These are phyloP conservation scores for Cunninghamia lanceolata DNA, from an alignment of 75 land plant genomes.

Conservation along the genomic window DNA sequence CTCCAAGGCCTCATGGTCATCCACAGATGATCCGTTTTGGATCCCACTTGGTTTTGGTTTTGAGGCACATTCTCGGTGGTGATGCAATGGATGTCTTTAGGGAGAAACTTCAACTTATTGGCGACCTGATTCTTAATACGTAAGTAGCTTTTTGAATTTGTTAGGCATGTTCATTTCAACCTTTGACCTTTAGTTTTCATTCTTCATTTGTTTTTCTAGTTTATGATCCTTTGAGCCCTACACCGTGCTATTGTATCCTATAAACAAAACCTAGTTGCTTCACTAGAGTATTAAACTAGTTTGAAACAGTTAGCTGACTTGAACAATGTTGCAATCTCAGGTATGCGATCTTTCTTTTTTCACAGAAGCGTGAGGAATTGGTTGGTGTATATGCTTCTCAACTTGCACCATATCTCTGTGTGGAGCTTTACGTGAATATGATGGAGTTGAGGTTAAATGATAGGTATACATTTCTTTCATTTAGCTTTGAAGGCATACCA, in stretches of 20 bases:
- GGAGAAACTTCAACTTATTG: slow-evolving; percentile 75
- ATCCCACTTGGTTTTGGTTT: slow-evolving; percentile 90
- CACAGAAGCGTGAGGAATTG: slow-evolving; percentile 84
- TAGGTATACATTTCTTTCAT: slow-evolving; percentile 37
- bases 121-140: slow-evolving; percentile 87
- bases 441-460: slow-evolving; percentile 92
- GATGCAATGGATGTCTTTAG: slow-evolving; percentile 59
- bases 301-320: not conserved
- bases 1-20: slow-evolving; percentile 84
- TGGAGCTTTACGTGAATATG: slow-evolving; percentile 93
- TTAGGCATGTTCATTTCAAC: not conserved
- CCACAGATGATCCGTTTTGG: slow-evolving; percentile 97
- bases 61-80: slow-evolving; percentile 71
- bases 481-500: not conserved
- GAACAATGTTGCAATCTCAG: slow-evolving; percentile 27
- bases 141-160: slow-evolving; percentile 21
- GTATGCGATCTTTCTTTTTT: slow-evolving; percentile 88
- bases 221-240: not conserved
- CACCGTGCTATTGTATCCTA: not conserved
- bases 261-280: not conserved
- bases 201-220: not conserved
- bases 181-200: not conserved
- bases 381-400: slow-evolving; percentile 98
- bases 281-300: not conserved
- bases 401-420: slow-evolving; percentile 85